Conservation (phyloP, 164 flowering plant genomes). For the Magnolia kwangsiensis region DNA sequence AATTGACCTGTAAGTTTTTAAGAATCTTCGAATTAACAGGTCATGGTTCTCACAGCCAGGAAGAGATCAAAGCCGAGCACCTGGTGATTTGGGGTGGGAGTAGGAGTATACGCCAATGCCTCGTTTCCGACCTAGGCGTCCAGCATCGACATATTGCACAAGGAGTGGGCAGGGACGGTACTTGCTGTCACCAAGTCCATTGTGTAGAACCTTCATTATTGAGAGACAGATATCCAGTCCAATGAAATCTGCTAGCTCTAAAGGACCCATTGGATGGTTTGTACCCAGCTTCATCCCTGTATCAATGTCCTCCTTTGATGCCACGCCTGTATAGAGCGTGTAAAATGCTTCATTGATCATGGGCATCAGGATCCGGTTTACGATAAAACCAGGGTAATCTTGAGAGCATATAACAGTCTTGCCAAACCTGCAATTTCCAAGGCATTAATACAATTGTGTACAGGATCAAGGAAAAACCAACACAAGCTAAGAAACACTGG, state of each 20-base stretch:
- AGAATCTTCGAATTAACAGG: background rate
- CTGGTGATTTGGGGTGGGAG: slow-evolving; percentile 15
- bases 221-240: slow-evolving; percentile 88
- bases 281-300: slow-evolving; percentile 93
- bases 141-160: slow-evolving; percentile 92
- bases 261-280: slow-evolving; percentile 98
- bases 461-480: too few species aligned
- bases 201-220: slow-evolving; percentile 82
- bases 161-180: slow-evolving; percentile 92
- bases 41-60: background rate
- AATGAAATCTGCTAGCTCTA: slow-evolving; percentile 92
- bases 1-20: too few species aligned
- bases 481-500: too few species aligned
- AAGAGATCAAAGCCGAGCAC: slow-evolving; percentile 1
- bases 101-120: slow-evolving; percentile 85
- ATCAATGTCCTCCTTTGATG: slow-evolving; percentile 92
- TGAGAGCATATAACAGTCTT: slow-evolving; percentile 80
- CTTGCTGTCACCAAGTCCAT: slow-evolving; percentile 76
- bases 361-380: slow-evolving; percentile 90
- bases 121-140: slow-evolving; percentile 77
- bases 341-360: slow-evolving; percentile 95
- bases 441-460: background rate
- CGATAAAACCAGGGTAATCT: slow-evolving; percentile 86
- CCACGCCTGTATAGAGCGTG: slow-evolving; percentile 83
- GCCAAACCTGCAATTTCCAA: slow-evolving; percentile 56